phyloP scores from a whole-genome alignment of 139 green algal genomes.

The Astrephomene gubernaculifera region DNA sequence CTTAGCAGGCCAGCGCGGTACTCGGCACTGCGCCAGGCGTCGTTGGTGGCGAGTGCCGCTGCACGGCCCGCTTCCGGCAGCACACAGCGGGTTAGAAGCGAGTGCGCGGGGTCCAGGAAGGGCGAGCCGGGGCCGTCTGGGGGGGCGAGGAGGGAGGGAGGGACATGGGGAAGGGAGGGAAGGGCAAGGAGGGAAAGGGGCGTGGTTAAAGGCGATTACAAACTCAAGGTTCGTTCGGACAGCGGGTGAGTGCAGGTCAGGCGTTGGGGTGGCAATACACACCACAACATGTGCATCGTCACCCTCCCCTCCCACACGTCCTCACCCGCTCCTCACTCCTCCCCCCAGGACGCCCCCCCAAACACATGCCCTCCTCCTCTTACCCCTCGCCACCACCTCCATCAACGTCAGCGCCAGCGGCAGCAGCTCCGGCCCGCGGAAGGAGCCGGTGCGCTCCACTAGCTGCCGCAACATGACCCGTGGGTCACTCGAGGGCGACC shows the following conservation, averaged over 20 bases:
- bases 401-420: slow-evolving; percentile 30
- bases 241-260: too few relatives aligned
- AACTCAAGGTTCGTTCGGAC: too few relatives aligned
- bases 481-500: not conserved
- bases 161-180: too few relatives aligned
- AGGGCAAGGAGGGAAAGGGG: too few relatives aligned
- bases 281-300: too few relatives aligned
- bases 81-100: slow-evolving; percentile 25
- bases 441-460: slow-evolving; percentile 18
- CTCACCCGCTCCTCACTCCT: not conserved
- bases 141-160: not conserved
- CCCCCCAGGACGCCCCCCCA: not conserved
- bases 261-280: too few relatives aligned
- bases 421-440: slow-evolving; percentile 38
- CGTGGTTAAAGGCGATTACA: too few relatives aligned
- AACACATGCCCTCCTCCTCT: not conserved
- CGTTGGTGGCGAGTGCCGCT: not conserved
- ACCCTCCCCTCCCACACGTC: too few relatives aligned
- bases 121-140: slow-evolving; percentile 25
- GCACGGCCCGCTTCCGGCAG: slow-evolving; percentile 21
- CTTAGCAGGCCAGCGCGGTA: slow-evolving; percentile 18
- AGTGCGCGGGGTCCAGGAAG: not conserved
- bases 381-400: slow-evolving; percentile 16
- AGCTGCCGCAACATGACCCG: slow-evolving; percentile 25
- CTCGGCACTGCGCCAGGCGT: slow-evolving; percentile 37